These are phyloP conservation scores for Neoarthrinium moseri DNA, from an alignment of 2,329 filamentous ascomycete species.

Conservation along the genomic window DNA sequence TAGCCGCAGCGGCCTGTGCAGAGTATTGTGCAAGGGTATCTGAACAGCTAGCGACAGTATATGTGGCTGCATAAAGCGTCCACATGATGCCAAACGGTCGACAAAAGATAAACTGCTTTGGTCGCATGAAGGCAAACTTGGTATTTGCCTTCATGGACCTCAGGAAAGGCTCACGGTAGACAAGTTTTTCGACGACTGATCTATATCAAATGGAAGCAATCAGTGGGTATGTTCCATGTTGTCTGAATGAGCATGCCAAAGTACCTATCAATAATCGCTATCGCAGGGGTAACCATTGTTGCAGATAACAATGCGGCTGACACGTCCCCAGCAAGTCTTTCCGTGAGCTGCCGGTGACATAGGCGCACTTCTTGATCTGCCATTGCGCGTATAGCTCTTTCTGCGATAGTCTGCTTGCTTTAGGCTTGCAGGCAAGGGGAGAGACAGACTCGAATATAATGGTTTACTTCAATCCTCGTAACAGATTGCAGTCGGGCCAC, in stretches of 20 bases:
- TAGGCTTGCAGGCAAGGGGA: too few species aligned
- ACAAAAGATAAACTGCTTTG: background rate
- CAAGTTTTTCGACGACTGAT: background rate
- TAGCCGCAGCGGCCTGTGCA: background rate
- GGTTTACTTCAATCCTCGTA: too few species aligned
- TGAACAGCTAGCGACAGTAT: background rate
- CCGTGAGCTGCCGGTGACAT: too few species aligned
- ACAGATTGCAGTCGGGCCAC: too few species aligned
- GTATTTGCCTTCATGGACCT: background rate
- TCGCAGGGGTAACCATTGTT: conserved; percentile 4
- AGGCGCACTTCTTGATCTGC: too few species aligned
- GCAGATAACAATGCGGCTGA: background rate
- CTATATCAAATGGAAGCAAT: background rate
- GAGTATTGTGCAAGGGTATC: background rate
- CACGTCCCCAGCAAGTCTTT: background rate
- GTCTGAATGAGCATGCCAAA: background rate
- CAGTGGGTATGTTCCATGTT: background rate
- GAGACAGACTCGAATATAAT: too few species aligned
- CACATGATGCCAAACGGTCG: background rate
- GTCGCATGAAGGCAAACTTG: background rate
- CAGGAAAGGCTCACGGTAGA: background rate
- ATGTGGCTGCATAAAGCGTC: background rate
- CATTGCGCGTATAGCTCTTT: too few species aligned
- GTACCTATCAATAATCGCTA: background rate
- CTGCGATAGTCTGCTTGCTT: too few species aligned